phyloP scores from a whole-genome alignment of 176 grass and related monocot species.

The Neostapfia colusana region DNA sequence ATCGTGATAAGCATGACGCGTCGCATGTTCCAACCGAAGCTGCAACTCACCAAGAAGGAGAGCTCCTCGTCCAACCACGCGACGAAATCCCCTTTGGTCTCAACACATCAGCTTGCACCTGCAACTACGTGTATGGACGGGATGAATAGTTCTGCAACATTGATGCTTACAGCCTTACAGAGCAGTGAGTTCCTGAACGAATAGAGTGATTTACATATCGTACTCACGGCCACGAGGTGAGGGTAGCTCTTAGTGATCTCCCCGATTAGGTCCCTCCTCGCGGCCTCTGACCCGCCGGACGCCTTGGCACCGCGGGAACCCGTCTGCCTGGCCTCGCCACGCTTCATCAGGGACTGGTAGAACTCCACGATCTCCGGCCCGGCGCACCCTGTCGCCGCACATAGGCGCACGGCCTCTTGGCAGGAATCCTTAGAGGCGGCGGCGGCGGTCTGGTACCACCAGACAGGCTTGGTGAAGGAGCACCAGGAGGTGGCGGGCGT shows the following conservation, averaged over 20 bases:
- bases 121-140: neutral
- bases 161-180: neutral
- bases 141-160: neutral
- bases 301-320: conserved; percentile 32
- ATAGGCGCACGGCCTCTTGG: neutral
- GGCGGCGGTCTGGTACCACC: conserved; percentile 46
- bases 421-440: conserved; percentile 1
- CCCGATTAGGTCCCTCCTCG: conserved; percentile 56
- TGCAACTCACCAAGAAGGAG: conserved; percentile 54
- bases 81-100: conserved; percentile 74
- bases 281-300: conserved; percentile 46
- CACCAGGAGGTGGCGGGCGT: conserved; percentile 38
- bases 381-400: conserved; percentile 52
- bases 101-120: conserved; percentile 80
- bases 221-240: conserved; percentile 61
- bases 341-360: conserved; percentile 72
- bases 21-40: neutral
- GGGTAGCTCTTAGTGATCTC: conserved; percentile 73
- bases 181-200: neutral
- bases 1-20: neutral
- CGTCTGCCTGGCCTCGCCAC: conserved; percentile 51
- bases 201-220: neutral
- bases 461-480: conserved; percentile 35
- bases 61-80: conserved; percentile 78
- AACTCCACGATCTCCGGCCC: conserved; percentile 71